Evolutionary conservation across 805 yeast genomes (phyloP).

Genomic region (Yamadazyma insecticola): DNA sequence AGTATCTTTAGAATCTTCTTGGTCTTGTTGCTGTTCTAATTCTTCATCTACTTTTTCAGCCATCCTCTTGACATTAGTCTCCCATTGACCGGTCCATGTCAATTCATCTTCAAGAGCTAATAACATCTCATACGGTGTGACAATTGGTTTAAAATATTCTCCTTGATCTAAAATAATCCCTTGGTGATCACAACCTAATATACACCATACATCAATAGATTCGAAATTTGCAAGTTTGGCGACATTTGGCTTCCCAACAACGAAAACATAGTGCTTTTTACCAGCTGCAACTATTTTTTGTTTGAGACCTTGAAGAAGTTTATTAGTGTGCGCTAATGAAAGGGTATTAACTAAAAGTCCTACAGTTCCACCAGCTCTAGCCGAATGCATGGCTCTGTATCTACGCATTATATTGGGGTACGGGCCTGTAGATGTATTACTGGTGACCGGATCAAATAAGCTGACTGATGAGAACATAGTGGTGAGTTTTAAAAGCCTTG

Average conservation of each 20-base stretch:
- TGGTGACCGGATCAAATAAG: conserved; percentile 40
- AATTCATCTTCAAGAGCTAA: conserved; percentile 74
- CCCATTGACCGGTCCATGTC: conserved; percentile 93
- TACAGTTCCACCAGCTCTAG: conserved; percentile 86
- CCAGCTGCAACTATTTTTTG: conserved; percentile 66
- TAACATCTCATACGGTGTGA: conserved; percentile 88
- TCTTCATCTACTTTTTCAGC: conserved; percentile 37
- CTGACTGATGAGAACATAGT: conserved; percentile 61
- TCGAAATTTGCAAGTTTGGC: conserved; percentile 96
- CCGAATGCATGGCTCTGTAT: conserved; percentile 80
- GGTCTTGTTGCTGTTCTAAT: conserved; percentile 19
- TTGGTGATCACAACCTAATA: conserved; percentile 90
- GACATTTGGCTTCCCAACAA: conserved; percentile 96
- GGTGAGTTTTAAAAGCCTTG: conserved; percentile 68
- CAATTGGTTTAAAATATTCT: conserved; percentile 84
- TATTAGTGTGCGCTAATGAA: conserved; percentile 70
- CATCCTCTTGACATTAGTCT: conserved; percentile 64
- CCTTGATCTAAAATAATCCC: conserved; percentile 84
- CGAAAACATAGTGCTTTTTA: conserved; percentile 89
- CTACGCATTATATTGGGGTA: conserved; percentile 78
- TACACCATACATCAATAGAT: conserved; percentile 90
- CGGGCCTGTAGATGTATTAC: conserved; percentile 48
- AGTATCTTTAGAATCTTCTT: conserved; percentile 12
- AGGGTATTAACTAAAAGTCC: conserved; percentile 90
- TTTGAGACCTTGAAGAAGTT: conserved; percentile 58